phyloP scores from a whole-genome alignment of 2,329 filamentous ascomycete genomes.

The Microcyclospora pomicola region DNA sequence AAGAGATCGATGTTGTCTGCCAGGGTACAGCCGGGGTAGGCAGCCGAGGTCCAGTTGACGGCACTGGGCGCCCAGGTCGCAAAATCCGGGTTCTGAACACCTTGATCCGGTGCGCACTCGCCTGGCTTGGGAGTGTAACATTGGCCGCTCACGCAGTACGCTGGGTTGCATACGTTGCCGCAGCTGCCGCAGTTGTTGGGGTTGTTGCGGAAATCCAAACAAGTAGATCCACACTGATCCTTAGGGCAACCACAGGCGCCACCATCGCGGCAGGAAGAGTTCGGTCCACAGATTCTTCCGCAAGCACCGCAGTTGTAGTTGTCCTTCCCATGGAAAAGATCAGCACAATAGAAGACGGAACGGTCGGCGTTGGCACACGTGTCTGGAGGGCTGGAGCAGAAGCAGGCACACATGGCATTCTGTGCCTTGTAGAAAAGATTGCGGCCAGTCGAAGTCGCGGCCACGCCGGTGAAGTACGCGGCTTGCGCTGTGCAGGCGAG shows the following conservation, averaged over 20 bases:
- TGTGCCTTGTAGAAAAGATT: slow-evolving; percentile 1
- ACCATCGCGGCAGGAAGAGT: neutral
- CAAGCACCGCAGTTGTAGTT: slow-evolving; percentile 5
- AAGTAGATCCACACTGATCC: slow-evolving; percentile 2
- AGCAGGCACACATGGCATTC: slow-evolving; percentile 2
- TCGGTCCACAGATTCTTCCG: slow-evolving; percentile 1
- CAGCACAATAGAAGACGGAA: slow-evolving; percentile 3
- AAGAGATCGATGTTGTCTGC: too few relatives aligned
- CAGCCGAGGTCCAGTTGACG: too few relatives aligned
- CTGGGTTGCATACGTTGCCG: slow-evolving; percentile 1
- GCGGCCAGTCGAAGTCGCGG: neutral
- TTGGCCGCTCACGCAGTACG: slow-evolving; percentile 3
- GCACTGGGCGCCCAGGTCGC: too few relatives aligned
- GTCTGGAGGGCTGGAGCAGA: slow-evolving; percentile 1
- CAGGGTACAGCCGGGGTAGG: too few relatives aligned
- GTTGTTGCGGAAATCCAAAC: slow-evolving; percentile 1
- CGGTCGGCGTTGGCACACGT: slow-evolving; percentile 1
- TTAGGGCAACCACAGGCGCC: slow-evolving; percentile 4
- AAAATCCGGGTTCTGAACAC: neutral
- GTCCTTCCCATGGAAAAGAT: slow-evolving; percentile 1
- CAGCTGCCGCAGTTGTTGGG: slow-evolving; percentile 4
- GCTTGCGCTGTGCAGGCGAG: too few relatives aligned
- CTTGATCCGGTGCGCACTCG: slow-evolving; percentile 1
- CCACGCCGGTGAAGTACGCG: too few relatives aligned
- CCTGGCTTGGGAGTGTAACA: slow-evolving; percentile 3